Percentiles rank a stretch among this genome's conserved stretches.
These are phyloP conservation scores for Lasiosphaeria hispida DNA, from an alignment of 495 filamentous ascomycete species.

Conservation along the genomic window DNA sequence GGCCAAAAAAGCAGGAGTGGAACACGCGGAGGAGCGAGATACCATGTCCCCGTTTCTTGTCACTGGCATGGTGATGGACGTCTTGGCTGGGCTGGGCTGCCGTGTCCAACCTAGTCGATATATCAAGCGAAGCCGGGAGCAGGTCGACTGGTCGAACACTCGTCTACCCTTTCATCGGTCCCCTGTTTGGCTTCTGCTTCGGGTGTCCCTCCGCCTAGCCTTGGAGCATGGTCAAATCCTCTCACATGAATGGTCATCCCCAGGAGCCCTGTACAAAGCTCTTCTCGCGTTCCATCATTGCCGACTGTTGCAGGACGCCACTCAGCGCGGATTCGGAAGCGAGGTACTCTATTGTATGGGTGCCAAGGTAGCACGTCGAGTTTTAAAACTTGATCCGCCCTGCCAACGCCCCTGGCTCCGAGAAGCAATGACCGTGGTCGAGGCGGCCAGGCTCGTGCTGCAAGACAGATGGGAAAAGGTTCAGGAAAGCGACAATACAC, in stretches of 20 bases:
- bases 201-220: constrained; percentile 51
- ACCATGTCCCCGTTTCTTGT: constrained; percentile 54
- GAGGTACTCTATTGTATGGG: constrained; percentile 40
- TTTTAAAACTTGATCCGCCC: constrained; percentile 41
- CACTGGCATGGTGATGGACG: constrained; percentile 51
- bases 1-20: constrained; percentile 38
- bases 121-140: constrained; percentile 60
- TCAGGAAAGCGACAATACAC: not conserved
- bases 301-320: constrained; percentile 35
- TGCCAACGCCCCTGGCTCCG: constrained; percentile 1
- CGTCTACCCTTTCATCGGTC: constrained; percentile 55
- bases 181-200: constrained; percentile 57
- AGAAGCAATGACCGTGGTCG: not conserved
- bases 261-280: constrained; percentile 47
- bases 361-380: constrained; percentile 49
- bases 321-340: constrained; percentile 24
- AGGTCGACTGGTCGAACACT: constrained; percentile 50
- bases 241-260: not conserved
- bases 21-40: constrained; percentile 50
- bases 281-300: constrained; percentile 55
- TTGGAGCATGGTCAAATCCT: constrained; percentile 16
- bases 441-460: not conserved
- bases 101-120: constrained; percentile 34
- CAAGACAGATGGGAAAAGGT: constrained; percentile 15
- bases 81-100: constrained; percentile 46